These are phyloP conservation scores for Phyllosticta capitalensis DNA, from an alignment of 2,329 filamentous ascomycete genomes.

Conservation along the genomic window DNA sequence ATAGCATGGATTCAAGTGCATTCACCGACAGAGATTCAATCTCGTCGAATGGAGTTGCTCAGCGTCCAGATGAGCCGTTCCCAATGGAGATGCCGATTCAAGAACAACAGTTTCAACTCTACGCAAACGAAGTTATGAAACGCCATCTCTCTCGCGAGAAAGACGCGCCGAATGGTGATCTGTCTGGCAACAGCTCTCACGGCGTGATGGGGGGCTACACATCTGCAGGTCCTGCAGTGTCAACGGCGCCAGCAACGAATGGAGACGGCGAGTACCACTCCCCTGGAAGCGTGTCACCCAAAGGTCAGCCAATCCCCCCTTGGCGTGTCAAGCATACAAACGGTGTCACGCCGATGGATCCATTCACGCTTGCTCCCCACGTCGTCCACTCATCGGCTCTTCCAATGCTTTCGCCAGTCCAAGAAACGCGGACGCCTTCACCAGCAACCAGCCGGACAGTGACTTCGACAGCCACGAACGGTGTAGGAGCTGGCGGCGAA, in stretches of 20 bases:
- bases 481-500: background rate
- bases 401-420: slow-evolving; percentile 60
- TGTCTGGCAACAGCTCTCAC: background rate
- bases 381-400: slow-evolving; percentile 34
- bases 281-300: slow-evolving; percentile 22
- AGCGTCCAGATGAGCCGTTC: slow-evolving; percentile 6
- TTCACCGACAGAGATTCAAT: slow-evolving; percentile 3
- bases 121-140: slow-evolving; percentile 21
- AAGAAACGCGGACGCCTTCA: slow-evolving; percentile 62
- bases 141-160: slow-evolving; percentile 4
- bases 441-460: slow-evolving; percentile 51
- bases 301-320: slow-evolving; percentile 14
- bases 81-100: slow-evolving; percentile 17
- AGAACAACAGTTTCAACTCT: slow-evolving; percentile 22
- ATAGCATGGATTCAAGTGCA: slow-evolving; percentile 1
- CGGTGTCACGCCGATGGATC: slow-evolving; percentile 23
- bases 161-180: background rate
- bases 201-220: background rate
- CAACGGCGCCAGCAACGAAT: slow-evolving; percentile 9
- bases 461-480: slow-evolving; percentile 18
- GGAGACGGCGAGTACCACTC: slow-evolving; percentile 16
- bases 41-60: background rate
- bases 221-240: background rate
- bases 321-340: slow-evolving; percentile 24
- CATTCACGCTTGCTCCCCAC: slow-evolving; percentile 17